Conservation (phyloP, 768 basidiomycete species). For the Zangia roseola region DNA sequence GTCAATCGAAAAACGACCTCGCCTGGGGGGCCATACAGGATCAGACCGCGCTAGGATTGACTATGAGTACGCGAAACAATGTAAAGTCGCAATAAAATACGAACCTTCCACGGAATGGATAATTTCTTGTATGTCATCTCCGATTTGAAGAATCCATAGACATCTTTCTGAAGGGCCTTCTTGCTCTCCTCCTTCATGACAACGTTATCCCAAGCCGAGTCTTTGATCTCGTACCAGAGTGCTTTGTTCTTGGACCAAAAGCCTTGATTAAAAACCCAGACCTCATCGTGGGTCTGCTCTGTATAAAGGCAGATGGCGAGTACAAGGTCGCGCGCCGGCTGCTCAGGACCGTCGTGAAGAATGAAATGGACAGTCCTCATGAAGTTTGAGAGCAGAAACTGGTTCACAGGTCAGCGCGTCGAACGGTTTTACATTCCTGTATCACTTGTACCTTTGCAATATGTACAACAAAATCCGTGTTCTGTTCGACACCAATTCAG, state of each 20-base stretch:
- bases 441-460: slow-evolving; percentile 42
- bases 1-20: slow-evolving; percentile 7
- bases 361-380: slow-evolving; percentile 42
- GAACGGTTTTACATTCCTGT: background rate
- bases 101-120: slow-evolving; percentile 81
- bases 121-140: slow-evolving; percentile 71
- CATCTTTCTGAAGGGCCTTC: slow-evolving; percentile 63
- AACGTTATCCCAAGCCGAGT: slow-evolving; percentile 72
- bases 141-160: slow-evolving; percentile 78
- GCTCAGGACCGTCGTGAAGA: slow-evolving; percentile 60
- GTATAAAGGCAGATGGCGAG: slow-evolving; percentile 51
- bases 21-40: slow-evolving; percentile 83
- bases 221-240: slow-evolving; percentile 63
- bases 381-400: slow-evolving; percentile 32
- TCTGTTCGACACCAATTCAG: slow-evolving; percentile 32
- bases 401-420: background rate
- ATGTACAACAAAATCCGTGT: slow-evolving; percentile 57
- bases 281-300: slow-evolving; percentile 59
- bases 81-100: background rate
- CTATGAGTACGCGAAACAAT: background rate
- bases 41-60: slow-evolving; percentile 63
- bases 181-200: slow-evolving; percentile 73
- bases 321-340: slow-evolving; percentile 50
- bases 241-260: slow-evolving; percentile 61
- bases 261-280: slow-evolving; percentile 76